These are phyloP conservation scores for Aegilops bicornis DNA, from an alignment of 176 grass and related monocot genomes.

Conservation along the genomic window DNA sequence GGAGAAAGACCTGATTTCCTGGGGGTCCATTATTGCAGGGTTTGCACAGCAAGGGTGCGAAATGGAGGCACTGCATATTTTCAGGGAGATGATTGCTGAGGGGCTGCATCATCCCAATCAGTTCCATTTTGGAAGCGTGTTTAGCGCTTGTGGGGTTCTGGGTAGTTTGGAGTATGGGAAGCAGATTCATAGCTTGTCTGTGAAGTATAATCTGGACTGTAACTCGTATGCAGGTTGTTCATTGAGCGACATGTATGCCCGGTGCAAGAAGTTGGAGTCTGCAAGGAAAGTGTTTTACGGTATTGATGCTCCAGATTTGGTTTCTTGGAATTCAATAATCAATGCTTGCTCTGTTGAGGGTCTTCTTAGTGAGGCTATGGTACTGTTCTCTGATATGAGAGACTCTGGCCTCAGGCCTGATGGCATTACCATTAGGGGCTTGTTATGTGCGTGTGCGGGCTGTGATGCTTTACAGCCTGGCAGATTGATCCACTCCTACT, in stretches of 20 bases:
- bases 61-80: constrained; percentile 44
- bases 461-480: constrained; percentile 60
- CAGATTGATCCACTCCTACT: constrained; percentile 58
- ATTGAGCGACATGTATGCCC: constrained; percentile 53
- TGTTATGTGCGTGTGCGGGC: constrained; percentile 68
- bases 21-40: constrained; percentile 68
- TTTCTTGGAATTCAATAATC: constrained; percentile 77
- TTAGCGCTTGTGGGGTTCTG: constrained; percentile 53
- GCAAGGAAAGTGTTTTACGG: constrained; percentile 50
- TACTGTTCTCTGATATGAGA: constrained; percentile 70
- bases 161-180: constrained; percentile 41
- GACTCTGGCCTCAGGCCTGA: constrained; percentile 53
- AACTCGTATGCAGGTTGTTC: constrained; percentile 48
- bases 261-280: constrained; percentile 53
- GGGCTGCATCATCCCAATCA: constrained; percentile 55
- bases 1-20: constrained; percentile 67
- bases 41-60: constrained; percentile 40
- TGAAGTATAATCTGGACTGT: constrained; percentile 54
- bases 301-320: constrained; percentile 58
- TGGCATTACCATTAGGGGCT: constrained; percentile 61
- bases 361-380: constrained; percentile 50
- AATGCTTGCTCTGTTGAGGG: constrained; percentile 69
- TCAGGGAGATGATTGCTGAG: constrained; percentile 61
- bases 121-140: constrained; percentile 62
- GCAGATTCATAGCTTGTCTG: constrained; percentile 63